Evolutionary conservation across 345 rosid species (phyloP).

Genomic region (Salix arbutifolia): DNA sequence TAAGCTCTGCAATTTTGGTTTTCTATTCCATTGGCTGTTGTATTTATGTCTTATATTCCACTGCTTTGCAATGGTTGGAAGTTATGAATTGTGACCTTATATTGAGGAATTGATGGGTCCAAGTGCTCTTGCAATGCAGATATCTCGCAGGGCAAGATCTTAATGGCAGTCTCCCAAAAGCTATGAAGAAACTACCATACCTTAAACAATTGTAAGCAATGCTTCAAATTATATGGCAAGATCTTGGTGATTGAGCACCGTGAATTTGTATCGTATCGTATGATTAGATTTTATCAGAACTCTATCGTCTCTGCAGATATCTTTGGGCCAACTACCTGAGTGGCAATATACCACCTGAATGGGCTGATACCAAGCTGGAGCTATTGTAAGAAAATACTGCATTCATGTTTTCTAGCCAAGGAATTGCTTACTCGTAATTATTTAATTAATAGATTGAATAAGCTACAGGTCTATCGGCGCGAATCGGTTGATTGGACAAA

Average conservation of each 20-base stretch:
- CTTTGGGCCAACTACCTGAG: slow-evolving; percentile 10
- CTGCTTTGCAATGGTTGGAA: not conserved
- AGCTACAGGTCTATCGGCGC: slow-evolving; percentile 2
- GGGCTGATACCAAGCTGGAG: slow-evolving; percentile 12
- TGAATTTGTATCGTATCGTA: not conserved
- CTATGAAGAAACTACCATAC: slow-evolving; percentile 8
- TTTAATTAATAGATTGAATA: not conserved
- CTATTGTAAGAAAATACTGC: slow-evolving; percentile 4
- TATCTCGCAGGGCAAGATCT: slow-evolving; percentile 9
- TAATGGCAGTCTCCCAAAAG: slow-evolving; percentile 5
- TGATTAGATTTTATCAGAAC: not conserved
- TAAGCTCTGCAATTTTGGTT: not conserved
- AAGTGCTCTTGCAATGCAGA: not conserved
- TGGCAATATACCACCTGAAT: slow-evolving; percentile 16
- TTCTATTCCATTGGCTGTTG: not conserved
- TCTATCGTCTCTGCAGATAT: not conserved
- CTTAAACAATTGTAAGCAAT: slow-evolving; percentile 4
- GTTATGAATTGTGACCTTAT: not conserved
- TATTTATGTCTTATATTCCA: no score
- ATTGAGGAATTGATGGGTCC: not conserved
- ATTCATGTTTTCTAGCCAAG: not conserved
- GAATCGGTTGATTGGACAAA: slow-evolving; percentile 2
- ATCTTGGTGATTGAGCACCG: no score
- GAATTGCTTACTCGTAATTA: not conserved
- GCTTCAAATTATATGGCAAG: not conserved